These are phyloP conservation scores for Grosmannia huntii DNA, from an alignment of 2,329 filamentous ascomycete genomes.

Conservation along the genomic window DNA sequence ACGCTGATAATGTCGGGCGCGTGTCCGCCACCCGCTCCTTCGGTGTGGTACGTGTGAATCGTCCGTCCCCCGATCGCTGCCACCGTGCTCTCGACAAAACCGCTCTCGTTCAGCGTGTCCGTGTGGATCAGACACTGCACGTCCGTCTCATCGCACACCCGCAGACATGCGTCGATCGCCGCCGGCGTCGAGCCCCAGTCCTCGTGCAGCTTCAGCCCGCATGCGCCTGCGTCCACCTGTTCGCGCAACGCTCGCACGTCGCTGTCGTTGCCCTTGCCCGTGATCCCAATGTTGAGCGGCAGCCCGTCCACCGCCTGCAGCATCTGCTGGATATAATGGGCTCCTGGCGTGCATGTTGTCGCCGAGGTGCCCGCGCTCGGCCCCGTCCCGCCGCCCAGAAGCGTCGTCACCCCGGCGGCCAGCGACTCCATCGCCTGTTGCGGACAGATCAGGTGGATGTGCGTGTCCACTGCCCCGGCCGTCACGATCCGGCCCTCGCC, in stretches of 20 bases:
- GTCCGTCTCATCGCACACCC: slow-evolving; percentile 80
- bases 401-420: slow-evolving; percentile 75
- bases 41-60: slow-evolving; percentile 95
- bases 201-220: slow-evolving; percentile 87
- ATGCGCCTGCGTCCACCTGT: slow-evolving; percentile 71
- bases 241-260: slow-evolving; percentile 58
- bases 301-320: slow-evolving; percentile 72
- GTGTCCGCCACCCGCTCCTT: slow-evolving; percentile 88
- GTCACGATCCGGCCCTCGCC: slow-evolving; percentile 86
- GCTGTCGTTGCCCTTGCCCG: slow-evolving; percentile 86
- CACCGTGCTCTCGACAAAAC: slow-evolving; percentile 90
- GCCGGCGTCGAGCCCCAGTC: slow-evolving; percentile 91
- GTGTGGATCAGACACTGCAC: slow-evolving; percentile 92
- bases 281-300: slow-evolving; percentile 81
- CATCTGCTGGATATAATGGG: slow-evolving; percentile 75
- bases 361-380: slow-evolving; percentile 85
- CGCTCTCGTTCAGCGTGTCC: slow-evolving; percentile 90
- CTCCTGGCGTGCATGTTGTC: slow-evolving; percentile 85
- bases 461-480: slow-evolving; percentile 76
- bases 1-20: slow-evolving; percentile 93
- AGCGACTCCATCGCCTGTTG: slow-evolving; percentile 80
- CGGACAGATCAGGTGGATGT: slow-evolving; percentile 91
- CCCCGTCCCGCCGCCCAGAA: slow-evolving; percentile 82
- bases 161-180: slow-evolving; percentile 77
- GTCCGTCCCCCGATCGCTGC: slow-evolving; percentile 73